These are phyloP conservation scores for Austroboletus olivaceoglutinosus DNA, from an alignment of 1,284 basidiomycete species.

Conservation along the genomic window DNA sequence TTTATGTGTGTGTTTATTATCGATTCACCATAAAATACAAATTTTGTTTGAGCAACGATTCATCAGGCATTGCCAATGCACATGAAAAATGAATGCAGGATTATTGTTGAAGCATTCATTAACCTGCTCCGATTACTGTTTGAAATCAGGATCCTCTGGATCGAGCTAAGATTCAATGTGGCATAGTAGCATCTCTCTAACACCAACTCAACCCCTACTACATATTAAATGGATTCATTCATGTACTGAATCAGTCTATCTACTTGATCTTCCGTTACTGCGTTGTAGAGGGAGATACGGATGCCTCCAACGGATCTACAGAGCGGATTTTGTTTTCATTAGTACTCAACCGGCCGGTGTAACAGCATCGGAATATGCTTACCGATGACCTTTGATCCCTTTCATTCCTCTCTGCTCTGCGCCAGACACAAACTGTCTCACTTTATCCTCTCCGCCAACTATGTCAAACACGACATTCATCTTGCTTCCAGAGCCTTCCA, in stretches of 20 bases:
- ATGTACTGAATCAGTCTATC: conserved; percentile 64
- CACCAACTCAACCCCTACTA: background rate
- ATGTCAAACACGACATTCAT: conserved; percentile 93
- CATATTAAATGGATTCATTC: conserved; percentile 45
- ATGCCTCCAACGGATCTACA: conserved; percentile 74
- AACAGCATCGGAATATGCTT: conserved; percentile 32
- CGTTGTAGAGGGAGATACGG: conserved; percentile 93
- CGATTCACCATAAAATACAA: no score
- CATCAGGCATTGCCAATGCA: no score
- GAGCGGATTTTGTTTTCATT: background rate
- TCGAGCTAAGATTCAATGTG: no score
- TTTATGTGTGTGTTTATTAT: no score
- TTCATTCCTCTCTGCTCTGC: conserved; percentile 79
- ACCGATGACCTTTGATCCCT: conserved; percentile 91
- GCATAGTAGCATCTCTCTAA: background rate
- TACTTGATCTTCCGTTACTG: conserved; percentile 77
- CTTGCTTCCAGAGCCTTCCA: conserved; percentile 75
- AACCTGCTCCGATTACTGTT: no score
- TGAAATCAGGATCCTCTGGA: no score
- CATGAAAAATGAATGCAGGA: no score
- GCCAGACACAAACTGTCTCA: conserved; percentile 75
- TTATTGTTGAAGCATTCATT: no score
- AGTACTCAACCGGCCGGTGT: conserved; percentile 1
- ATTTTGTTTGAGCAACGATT: no score
- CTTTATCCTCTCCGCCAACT: conserved; percentile 61